Evolutionary conservation across 2,329 filamentous ascomycete species (phyloP).

Genomic region (Botryotinia globosa): DNA sequence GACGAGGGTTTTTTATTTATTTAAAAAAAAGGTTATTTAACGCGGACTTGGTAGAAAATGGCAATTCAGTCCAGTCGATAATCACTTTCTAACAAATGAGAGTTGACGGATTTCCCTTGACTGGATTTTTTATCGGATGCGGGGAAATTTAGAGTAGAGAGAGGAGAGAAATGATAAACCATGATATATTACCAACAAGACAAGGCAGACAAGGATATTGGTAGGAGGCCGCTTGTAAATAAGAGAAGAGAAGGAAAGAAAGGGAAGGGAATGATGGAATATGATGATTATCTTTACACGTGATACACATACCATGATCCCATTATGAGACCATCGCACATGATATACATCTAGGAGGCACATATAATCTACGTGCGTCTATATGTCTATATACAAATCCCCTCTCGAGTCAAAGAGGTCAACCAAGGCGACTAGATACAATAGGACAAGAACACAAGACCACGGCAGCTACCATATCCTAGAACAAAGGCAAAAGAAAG

Average conservation of each 20-base stretch:
- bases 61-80: neutral
- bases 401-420: too few relatives aligned
- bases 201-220: neutral
- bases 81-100: conserved; percentile 1
- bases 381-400: too few relatives aligned
- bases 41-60: neutral
- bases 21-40: neutral
- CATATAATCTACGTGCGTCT: too few relatives aligned
- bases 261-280: neutral
- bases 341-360: too few relatives aligned
- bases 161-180: neutral
- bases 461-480: neutral
- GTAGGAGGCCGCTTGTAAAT: too few relatives aligned
- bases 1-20: neutral
- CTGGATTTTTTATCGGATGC: neutral
- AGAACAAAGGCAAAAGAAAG: neutral
- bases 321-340: too few relatives aligned
- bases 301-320: too few relatives aligned
- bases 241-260: too few relatives aligned
- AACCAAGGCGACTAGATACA: neutral
- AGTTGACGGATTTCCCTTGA: neutral
- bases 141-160: neutral
- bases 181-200: too few relatives aligned
- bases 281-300: neutral
- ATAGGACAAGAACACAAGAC: neutral